Evolutionary conservation across 2,329 filamentous ascomycete genomes (phyloP).

Genomic region (Graphiopsis chlorocephala): DNA sequence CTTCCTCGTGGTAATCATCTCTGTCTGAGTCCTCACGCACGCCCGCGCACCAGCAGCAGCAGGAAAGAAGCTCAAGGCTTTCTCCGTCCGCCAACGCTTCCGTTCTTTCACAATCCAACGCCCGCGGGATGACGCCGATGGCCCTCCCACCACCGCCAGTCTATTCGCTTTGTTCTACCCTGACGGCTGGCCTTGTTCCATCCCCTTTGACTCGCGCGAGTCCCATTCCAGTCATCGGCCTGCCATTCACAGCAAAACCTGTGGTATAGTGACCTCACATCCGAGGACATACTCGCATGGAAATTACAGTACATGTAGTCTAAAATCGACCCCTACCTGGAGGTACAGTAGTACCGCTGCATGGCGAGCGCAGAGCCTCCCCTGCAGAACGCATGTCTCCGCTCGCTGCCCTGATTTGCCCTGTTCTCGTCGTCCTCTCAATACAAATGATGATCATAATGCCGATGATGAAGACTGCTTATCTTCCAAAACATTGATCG

Average conservation of each 20-base stretch:
- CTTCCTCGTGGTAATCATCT: background rate
- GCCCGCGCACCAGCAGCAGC: too few relatives aligned
- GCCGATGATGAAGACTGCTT: background rate
- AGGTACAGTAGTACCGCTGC: too few relatives aligned
- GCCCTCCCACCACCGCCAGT: background rate
- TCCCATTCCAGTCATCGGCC: background rate
- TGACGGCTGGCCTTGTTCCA: background rate
- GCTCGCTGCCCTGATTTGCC: background rate
- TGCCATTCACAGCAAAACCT: background rate
- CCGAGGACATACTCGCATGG: background rate
- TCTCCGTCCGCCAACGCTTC: background rate
- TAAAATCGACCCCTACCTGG: background rate
- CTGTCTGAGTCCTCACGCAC: background rate
- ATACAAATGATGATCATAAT: too few relatives aligned
- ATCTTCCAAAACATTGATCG: background rate
- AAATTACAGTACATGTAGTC: background rate
- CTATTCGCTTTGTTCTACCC: background rate
- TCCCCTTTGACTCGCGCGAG: background rate
- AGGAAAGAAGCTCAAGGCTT: background rate
- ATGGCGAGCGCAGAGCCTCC: too few relatives aligned
- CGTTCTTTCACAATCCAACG: background rate
- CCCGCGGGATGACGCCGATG: constrained; percentile 1
- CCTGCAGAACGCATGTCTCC: background rate
- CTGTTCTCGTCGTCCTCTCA: background rate
- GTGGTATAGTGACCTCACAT: background rate